These are phyloP conservation scores for Leccinum incarnatum DNA, from an alignment of 768 basidiomycete genomes.

Conservation along the genomic window DNA sequence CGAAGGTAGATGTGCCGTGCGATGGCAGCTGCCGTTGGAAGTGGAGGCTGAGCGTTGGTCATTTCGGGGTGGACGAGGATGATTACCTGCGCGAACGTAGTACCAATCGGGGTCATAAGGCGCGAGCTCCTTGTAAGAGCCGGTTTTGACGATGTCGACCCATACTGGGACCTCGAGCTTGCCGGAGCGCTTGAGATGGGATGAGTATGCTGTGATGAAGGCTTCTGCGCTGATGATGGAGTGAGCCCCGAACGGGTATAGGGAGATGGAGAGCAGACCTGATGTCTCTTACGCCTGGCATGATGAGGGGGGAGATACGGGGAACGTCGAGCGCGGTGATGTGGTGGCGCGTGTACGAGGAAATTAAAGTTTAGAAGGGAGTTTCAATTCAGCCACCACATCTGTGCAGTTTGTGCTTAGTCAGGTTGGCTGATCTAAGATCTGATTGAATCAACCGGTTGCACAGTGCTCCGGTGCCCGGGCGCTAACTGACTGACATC, in stretches of 20 bases:
- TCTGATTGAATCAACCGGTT: too few relatives aligned
- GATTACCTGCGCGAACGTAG: slow-evolving; percentile 95
- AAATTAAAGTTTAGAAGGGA: slow-evolving; percentile 33
- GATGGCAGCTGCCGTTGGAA: slow-evolving; percentile 65
- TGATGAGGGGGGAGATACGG: slow-evolving; percentile 45
- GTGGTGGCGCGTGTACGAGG: slow-evolving; percentile 43
- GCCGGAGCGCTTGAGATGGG: slow-evolving; percentile 96
- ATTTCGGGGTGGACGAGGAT: background rate
- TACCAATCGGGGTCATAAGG: slow-evolving; percentile 99
- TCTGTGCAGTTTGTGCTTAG: slow-evolving; percentile 37
- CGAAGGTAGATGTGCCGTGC: slow-evolving; percentile 99
- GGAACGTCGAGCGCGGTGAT: slow-evolving; percentile 46
- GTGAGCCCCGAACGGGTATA: slow-evolving; percentile 15
- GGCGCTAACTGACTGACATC: background rate
- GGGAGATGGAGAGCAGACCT: slow-evolving; percentile 41
- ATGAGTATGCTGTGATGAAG: slow-evolving; percentile 92
- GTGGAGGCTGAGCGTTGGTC: background rate
- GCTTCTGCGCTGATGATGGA: slow-evolving; percentile 69
- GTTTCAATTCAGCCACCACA: slow-evolving; percentile 34
- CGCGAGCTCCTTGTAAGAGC: slow-evolving; percentile 94
- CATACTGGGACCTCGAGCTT: slow-evolving; percentile 99
- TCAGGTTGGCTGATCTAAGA: background rate
- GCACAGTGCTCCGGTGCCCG: too few relatives aligned
- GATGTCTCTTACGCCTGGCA: slow-evolving; percentile 84
- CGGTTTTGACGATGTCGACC: slow-evolving; percentile 99